Evolutionary conservation across 768 basidiomycete genomes (phyloP), one percentile per base, ranked within the genome.

Genomic region (Coprinopsis strossmayeri): DNA sequence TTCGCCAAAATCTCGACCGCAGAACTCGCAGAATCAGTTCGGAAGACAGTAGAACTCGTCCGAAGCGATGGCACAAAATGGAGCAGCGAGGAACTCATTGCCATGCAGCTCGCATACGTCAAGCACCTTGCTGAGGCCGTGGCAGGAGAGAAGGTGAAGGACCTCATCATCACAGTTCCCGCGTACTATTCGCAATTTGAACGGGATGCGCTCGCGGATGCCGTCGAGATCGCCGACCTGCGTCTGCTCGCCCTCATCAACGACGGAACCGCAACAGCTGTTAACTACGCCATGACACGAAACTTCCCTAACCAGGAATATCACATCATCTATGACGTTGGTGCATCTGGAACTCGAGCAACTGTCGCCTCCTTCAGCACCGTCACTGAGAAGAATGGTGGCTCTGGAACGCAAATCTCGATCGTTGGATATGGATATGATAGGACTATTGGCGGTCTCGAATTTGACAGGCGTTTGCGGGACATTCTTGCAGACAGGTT

Each of bases 281-380:
- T 98, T 56, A 99, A 99, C 70, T 99, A 90, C 60, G 96, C 96
- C 35, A 96, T 98, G 92, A 92, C 93, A 1, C 81, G 95, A 41
- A 74, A 81, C 1, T 98, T 98, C 72, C 69, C 85, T 0, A 69
- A 68, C 1, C 81, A 82, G 0, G 87, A 94, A 59, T 79, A 85
- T 63, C 94, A 98, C 61, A 66, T 99, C 56, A 83, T 99, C 51
- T 99, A 88, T 66, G 96, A 98, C 58, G 90, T 92, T 0, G 96
- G 96, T 35, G 90, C 95, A 3, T 84, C 84, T 1, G 76, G 86
- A 3, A 83, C 85, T 34, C 74, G 81, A 24, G 89, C 91, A 1
- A 91, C 90, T 0, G 67, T 94, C 23, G 87, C 83, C 18, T 73
- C 77, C 3, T 87, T 94, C 65, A 65, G 72, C 17, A 71, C 74